Evolutionary conservation across 2,329 filamentous ascomycete species (phyloP), one percentile per base, ranked within the genome.

Genomic region (Colletotrichum sp.): DNA sequence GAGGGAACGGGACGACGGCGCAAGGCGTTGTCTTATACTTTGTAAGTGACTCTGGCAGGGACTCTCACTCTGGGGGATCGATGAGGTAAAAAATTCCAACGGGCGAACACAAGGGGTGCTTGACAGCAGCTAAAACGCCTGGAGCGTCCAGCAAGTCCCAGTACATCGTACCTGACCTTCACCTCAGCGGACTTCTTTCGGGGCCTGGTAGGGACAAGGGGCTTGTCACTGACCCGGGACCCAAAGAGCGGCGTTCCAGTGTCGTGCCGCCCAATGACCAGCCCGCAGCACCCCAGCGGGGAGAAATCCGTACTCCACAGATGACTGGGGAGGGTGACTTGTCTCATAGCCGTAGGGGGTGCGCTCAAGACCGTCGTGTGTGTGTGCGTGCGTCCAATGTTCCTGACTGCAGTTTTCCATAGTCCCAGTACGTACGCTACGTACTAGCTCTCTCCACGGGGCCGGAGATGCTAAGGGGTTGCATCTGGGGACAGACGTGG

Each of bases 51-150:
- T 48, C 28, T 34, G 70, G 65, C 65, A 74, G 38, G 57, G 63
- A 60, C 55, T 38, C 43, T 52, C 43, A 13, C 21, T 71, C 72
- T 66, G 64, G 70, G 68, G 69, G 61, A 58, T 67, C 60, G 69
- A 77, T 77, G 74, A 75, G 74, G 74, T 71, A 76, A 71, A 76
- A 67, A 71, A 69, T 65, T 48, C 60, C 61, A 76, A 74, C 67
- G 55, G 60, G 30, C 69, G 52, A 57, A 67, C 65, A 57, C 43
- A 77, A 70, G 74, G 74, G 74, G 74, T 74, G 74, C 72, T 61
- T 76, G 72, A 76, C 72, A 61, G 61, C 72, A 76, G 55, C 71
- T 75, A 76, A 76, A 76, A 75, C 71, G 24, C 74, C 52, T 72
- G 67, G 34, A 75, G 71, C 72, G 36, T 64, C 71, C 66, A 75